Evolutionary conservation across 495 filamentous ascomycete species (phyloP).

Genomic region (Elaphomyces granulatus): DNA sequence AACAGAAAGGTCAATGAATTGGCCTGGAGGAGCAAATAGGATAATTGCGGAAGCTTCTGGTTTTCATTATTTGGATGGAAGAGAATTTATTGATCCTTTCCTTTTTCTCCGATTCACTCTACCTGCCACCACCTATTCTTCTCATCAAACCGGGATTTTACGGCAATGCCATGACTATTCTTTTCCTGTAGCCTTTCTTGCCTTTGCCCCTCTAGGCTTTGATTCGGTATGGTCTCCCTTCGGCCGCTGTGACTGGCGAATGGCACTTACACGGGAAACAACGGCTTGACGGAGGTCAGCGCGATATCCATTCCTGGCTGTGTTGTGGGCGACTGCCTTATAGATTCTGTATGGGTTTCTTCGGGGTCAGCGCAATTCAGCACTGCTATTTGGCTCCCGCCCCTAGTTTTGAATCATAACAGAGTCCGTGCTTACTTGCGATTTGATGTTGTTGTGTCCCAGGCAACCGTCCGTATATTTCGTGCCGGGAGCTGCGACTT

Average conservation of each 20-base stretch:
- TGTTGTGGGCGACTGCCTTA: conserved; percentile 63
- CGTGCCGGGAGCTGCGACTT: conserved; percentile 53
- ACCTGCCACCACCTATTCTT: too few relatives aligned
- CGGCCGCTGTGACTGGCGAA: conserved; percentile 62
- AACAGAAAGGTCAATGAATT: too few relatives aligned
- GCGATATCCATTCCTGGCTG: conserved; percentile 73
- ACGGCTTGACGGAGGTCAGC: conserved; percentile 74
- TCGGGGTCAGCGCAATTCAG: conserved; percentile 1
- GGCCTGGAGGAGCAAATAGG: too few relatives aligned
- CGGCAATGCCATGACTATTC: too few relatives aligned
- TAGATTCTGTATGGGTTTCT: conserved; percentile 52
- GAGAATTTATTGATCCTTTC: too few relatives aligned
- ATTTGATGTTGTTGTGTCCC: conserved; percentile 49
- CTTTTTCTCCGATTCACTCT: too few relatives aligned
- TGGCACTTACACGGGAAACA: conserved; percentile 75
- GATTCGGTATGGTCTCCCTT: conserved; percentile 58
- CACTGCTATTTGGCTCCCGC: too few relatives aligned
- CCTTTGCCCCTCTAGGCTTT: conserved; percentile 73
- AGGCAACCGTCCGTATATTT: conserved; percentile 46
- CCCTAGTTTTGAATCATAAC: background rate
- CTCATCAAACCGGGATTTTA: conserved; percentile 2
- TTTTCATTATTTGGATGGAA: too few relatives aligned
- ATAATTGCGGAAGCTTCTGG: too few relatives aligned
- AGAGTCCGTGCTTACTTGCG: conserved; percentile 53
- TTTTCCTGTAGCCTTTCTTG: conserved; percentile 54